Evolutionary conservation across 805 yeast species (phyloP).

Genomic region (Metschnikowia cubensis): DNA sequence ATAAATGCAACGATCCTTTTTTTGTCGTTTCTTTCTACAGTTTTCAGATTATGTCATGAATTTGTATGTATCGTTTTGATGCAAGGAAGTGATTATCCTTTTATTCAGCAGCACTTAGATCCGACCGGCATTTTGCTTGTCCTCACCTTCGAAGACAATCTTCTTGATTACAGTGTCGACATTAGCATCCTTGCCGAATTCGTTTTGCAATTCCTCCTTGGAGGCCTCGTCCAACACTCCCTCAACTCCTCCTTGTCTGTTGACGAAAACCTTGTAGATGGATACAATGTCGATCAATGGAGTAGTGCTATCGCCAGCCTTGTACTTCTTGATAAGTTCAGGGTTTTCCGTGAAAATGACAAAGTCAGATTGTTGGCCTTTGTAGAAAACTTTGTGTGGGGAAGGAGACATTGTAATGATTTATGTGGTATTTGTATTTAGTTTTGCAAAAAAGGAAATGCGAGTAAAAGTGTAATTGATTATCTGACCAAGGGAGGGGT

Average conservation of each 20-base stretch:
- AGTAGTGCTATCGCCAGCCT: constrained; percentile 47
- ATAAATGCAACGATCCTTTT: background rate
- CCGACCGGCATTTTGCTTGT: constrained; percentile 34
- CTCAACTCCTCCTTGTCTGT: constrained; percentile 62
- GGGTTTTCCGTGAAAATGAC: constrained; percentile 58
- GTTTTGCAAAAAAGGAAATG: background rate
- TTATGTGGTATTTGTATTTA: background rate
- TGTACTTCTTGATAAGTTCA: constrained; percentile 46
- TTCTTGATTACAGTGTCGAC: constrained; percentile 54
- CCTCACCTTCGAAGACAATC: constrained; percentile 58
- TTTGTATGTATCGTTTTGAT: background rate
- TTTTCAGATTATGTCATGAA: background rate
- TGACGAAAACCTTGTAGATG: constrained; percentile 59
- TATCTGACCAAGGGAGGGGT: background rate
- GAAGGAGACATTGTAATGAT: constrained; percentile 17
- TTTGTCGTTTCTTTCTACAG: no score
- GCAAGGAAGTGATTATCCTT: background rate
- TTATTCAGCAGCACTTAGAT: background rate
- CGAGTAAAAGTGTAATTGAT: background rate
- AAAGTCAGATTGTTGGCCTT: constrained; percentile 63
- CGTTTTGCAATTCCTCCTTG: constrained; percentile 55
- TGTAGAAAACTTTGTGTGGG: constrained; percentile 56
- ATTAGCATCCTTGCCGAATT: constrained; percentile 55
- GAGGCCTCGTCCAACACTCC: constrained; percentile 75
- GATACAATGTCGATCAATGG: constrained; percentile 63